Percentiles rank a stretch among this genome's conserved stretches.
phyloP scores from a whole-genome alignment of 768 basidiomycete species.

The Sporobolomyces roseus region DNA sequence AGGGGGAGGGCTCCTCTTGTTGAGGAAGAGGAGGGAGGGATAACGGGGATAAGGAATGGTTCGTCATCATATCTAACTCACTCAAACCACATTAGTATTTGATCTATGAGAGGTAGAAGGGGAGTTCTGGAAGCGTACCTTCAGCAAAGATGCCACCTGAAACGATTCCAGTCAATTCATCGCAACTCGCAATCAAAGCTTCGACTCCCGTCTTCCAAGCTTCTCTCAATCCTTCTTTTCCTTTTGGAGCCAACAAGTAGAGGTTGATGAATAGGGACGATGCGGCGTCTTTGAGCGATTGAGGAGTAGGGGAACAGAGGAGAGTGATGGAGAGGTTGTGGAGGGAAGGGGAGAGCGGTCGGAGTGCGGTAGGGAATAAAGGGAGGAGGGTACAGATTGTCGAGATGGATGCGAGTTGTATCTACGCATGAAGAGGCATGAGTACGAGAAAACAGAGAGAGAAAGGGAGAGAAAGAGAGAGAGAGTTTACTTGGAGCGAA shows the following conservation, averaged over 20 bases:
- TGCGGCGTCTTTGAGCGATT: constrained; percentile 8
- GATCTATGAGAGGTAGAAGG: too few relatives aligned
- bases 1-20: not conserved
- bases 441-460: too few relatives aligned
- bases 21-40: constrained; percentile 32
- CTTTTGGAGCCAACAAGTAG: constrained; percentile 39
- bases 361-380: constrained; percentile 39
- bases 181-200: constrained; percentile 25
- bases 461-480: too few relatives aligned
- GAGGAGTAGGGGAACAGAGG: not conserved
- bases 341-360: constrained; percentile 28
- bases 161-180: constrained; percentile 4
- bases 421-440: not conserved
- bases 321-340: constrained; percentile 34
- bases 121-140: constrained; percentile 19
- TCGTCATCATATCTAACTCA: constrained; percentile 28
- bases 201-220: constrained; percentile 39
- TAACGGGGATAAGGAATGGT: constrained; percentile 32
- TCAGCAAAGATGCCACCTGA: constrained; percentile 29
- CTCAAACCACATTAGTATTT: too few relatives aligned
- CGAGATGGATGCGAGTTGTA: constrained; percentile 21
- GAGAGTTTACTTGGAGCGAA: not conserved
- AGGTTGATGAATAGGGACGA: constrained; percentile 33
- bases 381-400: constrained; percentile 32
- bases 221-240: constrained; percentile 33